Evolutionary conservation across 805 yeast genomes (phyloP).

Genomic region (Lipomyces starkeyi): DNA sequence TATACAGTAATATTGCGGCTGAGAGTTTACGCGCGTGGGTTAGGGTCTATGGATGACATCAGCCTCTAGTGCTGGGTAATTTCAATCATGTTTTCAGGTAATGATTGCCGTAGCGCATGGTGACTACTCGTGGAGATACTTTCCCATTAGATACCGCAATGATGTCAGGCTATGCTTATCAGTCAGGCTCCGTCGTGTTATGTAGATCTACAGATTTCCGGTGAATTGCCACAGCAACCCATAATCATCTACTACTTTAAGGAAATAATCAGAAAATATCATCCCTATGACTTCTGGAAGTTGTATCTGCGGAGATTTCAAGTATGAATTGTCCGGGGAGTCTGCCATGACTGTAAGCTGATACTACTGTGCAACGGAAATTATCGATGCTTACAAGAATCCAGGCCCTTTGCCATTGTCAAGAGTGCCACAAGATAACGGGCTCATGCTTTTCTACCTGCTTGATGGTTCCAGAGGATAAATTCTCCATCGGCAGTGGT

Average conservation of each 20-base stretch:
- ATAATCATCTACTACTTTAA: too few relatives aligned
- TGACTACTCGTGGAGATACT: neutral
- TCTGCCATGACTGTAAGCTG: neutral
- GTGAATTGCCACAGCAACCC: neutral
- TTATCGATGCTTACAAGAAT: neutral
- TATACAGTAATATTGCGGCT: too few relatives aligned
- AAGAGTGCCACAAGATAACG: neutral
- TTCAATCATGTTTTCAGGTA: neutral
- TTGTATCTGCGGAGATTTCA: neutral
- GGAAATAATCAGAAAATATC: neutral
- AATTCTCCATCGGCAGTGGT: neutral
- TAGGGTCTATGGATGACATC: too few relatives aligned
- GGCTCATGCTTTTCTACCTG: neutral
- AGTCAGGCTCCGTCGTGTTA: neutral
- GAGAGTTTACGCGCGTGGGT: too few relatives aligned
- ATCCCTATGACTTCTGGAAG: neutral
- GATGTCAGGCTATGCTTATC: neutral
- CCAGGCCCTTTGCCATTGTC: neutral
- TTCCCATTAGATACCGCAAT: neutral
- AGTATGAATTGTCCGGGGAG: neutral
- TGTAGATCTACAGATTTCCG: neutral
- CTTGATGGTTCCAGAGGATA: neutral
- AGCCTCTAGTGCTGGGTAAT: too few relatives aligned
- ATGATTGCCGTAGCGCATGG: slow-evolving; percentile 7
- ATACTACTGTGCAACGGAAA: neutral